Conservation (phyloP, 2,329 filamentous ascomycete genomes). For the Nemania diffusa region DNA sequence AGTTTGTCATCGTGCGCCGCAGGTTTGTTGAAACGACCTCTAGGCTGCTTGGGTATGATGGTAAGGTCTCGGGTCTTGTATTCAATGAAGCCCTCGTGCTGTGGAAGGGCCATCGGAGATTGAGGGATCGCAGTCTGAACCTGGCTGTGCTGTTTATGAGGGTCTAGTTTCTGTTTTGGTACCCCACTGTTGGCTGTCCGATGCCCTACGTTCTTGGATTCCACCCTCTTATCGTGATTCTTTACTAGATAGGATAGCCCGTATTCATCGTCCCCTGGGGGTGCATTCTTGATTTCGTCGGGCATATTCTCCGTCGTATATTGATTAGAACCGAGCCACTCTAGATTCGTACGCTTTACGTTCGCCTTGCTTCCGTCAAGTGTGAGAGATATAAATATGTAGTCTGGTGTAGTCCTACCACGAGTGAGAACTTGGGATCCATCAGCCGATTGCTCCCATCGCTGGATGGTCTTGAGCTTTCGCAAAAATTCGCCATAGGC, state of each 20-base stretch:
- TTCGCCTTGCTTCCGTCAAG: constrained; percentile 40
- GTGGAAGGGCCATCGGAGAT: background rate
- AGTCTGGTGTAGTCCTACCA: constrained; percentile 51
- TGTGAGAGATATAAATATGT: constrained; percentile 54
- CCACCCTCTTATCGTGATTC: background rate
- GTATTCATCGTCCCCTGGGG: constrained; percentile 48
- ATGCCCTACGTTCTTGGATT: background rate
- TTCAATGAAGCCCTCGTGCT: constrained; percentile 39
- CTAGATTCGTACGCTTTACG: constrained; percentile 44
- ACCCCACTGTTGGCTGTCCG: constrained; percentile 7
- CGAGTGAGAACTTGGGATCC: constrained; percentile 50
- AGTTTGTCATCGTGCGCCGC: constrained; percentile 47
- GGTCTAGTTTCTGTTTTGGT: constrained; percentile 16
- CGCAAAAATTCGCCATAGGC: constrained; percentile 44
- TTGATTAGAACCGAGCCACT: constrained; percentile 54
- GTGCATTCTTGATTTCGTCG: constrained; percentile 50
- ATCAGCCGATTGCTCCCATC: constrained; percentile 58
- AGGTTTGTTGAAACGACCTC: constrained; percentile 50
- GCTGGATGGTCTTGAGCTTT: constrained; percentile 52
- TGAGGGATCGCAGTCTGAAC: background rate
- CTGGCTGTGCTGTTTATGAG: background rate
- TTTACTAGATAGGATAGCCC: constrained; percentile 34
- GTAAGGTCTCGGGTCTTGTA: constrained; percentile 48
- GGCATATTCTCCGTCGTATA: constrained; percentile 56
- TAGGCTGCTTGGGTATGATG: constrained; percentile 45